Evolutionary conservation across 1,139 yeast species (phyloP).

Genomic region (Taphrina deformans): DNA sequence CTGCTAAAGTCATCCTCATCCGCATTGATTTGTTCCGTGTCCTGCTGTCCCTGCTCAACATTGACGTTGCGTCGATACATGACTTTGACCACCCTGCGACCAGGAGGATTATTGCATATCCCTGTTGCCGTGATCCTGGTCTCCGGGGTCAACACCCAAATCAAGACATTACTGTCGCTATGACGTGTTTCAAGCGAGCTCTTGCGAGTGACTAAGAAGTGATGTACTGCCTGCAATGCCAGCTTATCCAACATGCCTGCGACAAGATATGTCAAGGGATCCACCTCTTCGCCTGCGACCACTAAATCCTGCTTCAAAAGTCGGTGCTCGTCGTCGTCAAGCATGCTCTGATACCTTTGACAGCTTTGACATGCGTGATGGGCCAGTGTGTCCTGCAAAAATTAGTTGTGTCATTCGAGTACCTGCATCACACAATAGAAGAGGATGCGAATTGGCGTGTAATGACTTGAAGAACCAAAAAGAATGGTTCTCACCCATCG

Average conservation of each 20-base stretch:
- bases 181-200: background rate
- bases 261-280: background rate
- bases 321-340: background rate
- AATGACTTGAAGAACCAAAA: background rate
- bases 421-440: background rate
- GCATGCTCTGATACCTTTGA: background rate
- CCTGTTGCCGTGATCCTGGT: constrained; percentile 2
- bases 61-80: background rate
- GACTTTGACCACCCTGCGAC: background rate
- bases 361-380: background rate
- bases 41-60: background rate
- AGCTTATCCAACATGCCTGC: constrained; percentile 14
- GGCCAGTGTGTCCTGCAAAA: background rate
- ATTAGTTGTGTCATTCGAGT: background rate
- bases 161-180: background rate
- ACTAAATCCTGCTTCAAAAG: background rate
- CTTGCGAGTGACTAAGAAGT: background rate
- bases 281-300: background rate
- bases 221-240: constrained; percentile 15
- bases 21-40: background rate
- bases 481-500: background rate
- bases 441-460: background rate
- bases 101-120: background rate
- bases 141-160: constrained; percentile 26
- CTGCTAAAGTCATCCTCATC: background rate